Evolutionary conservation across 306 rosid genomes (phyloP), one percentile per base, ranked within the genome.

Genomic region (Prunus dulcis): DNA sequence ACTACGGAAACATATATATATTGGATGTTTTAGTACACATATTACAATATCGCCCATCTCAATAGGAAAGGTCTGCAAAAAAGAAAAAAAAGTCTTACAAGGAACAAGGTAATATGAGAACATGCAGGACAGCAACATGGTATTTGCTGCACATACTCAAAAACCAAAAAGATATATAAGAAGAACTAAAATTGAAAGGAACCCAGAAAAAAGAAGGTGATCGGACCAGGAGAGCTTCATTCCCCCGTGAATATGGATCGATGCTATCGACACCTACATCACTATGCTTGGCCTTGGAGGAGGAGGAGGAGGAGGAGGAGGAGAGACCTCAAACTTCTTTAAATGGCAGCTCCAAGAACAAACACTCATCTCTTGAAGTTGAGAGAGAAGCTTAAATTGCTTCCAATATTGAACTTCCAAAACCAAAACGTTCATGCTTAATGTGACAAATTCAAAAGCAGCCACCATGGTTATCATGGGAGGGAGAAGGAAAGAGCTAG

Each of bases 201-300:
- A 15, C 15, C 11, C 22, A n/a, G 27, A 62, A 28, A 28, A 11
- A 27, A 41, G 3, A 20, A 7, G 7, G 56, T 61, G 67, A 32
- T 91, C 93, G 96, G 96, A 91, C 96, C 96, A 82, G 83, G 89
- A 86, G 76, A 75, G 90, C 92, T 82, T 83, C 87, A 91, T 91
- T 91, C 96, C 96, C 92, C 86, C 45, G 22, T 28, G 38, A 63
- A 8, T 15, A 51, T 53, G 76, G 79, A 43, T 73, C 28, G 63
- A 52, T 52, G 63, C 15, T 7, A 53, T 32, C 63, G 4, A 19
- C 53, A 14, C 34, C 60, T 19, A 27, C 8, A 47, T 52, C 6
- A 71, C 11, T 41, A 12, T 14, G 18, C 46, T 50, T 52, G 23
- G 73, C 58, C 15, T 15, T 25, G 65, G 65, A 60, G 52, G 57